These are phyloP conservation scores for Drechslerella dactyloides DNA, from an alignment of 2,329 filamentous ascomycete genomes.

Conservation along the genomic window DNA sequence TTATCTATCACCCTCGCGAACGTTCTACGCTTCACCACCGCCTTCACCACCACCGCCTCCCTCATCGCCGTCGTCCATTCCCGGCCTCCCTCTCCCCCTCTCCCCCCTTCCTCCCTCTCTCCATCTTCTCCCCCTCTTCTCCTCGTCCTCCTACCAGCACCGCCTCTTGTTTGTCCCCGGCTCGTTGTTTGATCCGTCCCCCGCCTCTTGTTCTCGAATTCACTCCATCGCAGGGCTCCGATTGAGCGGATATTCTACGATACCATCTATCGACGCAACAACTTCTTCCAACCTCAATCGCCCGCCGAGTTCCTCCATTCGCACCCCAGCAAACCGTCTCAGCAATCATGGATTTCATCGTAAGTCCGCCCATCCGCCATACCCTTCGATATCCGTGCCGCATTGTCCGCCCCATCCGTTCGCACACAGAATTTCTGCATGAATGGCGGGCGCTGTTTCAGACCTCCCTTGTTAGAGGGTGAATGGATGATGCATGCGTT, in stretches of 20 bases:
- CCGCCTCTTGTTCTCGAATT: constrained; percentile 1
- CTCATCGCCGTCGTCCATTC: constrained; percentile 1
- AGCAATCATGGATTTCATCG: constrained; percentile 53
- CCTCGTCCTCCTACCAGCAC: constrained; percentile 26
- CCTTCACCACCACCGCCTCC: neutral
- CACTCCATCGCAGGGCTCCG: constrained; percentile 8
- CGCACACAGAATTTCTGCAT: neutral
- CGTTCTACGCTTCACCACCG: neutral
- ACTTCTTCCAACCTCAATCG: neutral
- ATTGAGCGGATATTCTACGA: constrained; percentile 11
- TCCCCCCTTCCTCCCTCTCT: neutral
- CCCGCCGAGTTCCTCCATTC: neutral
- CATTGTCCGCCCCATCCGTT: neutral
- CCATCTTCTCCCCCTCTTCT: constrained; percentile 20
- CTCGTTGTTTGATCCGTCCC: constrained; percentile 13
- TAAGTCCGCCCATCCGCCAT: constrained; percentile 20
- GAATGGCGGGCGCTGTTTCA: neutral
- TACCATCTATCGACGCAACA: neutral
- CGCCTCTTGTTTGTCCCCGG: constrained; percentile 19
- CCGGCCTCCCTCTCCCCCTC: constrained; percentile 8
- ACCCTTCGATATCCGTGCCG: neutral
- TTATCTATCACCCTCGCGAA: neutral
- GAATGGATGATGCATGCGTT: neutral
- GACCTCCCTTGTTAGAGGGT: neutral
- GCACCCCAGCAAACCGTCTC: constrained; percentile 13